A percentile compares a stretch with the other conserved stretches of the same genome.
These are phyloP conservation scores for Hirschioporus abietinus DNA, from an alignment of 768 basidiomycete species.

Conservation along the genomic window DNA sequence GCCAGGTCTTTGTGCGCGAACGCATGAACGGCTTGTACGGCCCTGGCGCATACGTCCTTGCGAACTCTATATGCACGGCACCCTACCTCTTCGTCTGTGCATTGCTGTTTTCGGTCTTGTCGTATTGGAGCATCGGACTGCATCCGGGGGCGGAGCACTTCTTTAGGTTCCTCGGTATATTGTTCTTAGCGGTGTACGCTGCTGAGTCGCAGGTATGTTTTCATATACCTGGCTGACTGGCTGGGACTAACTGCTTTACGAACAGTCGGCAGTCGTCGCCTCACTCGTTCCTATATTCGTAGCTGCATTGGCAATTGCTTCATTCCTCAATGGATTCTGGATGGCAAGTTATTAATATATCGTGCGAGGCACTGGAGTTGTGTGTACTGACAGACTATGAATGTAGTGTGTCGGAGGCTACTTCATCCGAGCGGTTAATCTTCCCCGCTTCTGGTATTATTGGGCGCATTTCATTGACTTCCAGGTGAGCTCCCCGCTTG, in stretches of 20 bases:
- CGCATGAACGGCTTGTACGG: constrained; percentile 52
- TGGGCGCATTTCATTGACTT: constrained; percentile 53
- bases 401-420: constrained; percentile 15
- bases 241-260: not conserved
- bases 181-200: constrained; percentile 48
- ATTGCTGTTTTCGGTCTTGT: constrained; percentile 42
- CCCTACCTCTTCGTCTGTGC: constrained; percentile 51
- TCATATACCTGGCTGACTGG: not conserved
- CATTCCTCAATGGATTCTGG: constrained; percentile 53
- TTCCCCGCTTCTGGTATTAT: constrained; percentile 56
- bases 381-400: not conserved
- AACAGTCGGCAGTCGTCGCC: constrained; percentile 36
- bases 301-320: constrained; percentile 49
- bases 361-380: constrained; percentile 4
- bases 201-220: constrained; percentile 43
- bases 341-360: constrained; percentile 43
- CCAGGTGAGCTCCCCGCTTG: constrained; percentile 41
- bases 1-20: constrained; percentile 52
- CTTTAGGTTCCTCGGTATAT: constrained; percentile 49
- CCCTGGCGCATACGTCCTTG: constrained; percentile 46
- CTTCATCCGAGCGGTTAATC: constrained; percentile 46
- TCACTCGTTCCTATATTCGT: constrained; percentile 53
- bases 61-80: constrained; percentile 47
- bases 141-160: constrained; percentile 42
- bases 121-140: constrained; percentile 36